phyloP scores from a whole-genome alignment of 1,284 basidiomycete species.

The Quambalaria eucalypti region DNA sequence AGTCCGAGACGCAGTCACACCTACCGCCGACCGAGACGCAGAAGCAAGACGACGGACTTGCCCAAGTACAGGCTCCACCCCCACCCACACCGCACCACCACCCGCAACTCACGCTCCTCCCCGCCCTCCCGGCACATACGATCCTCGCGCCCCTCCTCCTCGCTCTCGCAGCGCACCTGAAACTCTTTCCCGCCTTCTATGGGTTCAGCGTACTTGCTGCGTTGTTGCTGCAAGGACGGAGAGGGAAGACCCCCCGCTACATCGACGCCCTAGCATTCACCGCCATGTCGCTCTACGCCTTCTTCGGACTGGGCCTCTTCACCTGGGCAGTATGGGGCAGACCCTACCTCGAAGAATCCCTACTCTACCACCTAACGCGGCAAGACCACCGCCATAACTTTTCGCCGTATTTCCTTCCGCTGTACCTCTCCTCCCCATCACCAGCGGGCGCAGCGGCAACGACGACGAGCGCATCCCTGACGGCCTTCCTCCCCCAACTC shows the following conservation, averaged over 20 bases:
- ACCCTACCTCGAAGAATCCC: conserved; percentile 83
- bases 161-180: conserved; percentile 37
- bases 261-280: neutral
- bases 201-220: conserved; percentile 63
- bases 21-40: neutral
- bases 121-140: neutral
- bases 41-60: neutral
- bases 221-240: neutral
- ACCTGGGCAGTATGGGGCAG: conserved; percentile 61
- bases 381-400: conserved; percentile 97
- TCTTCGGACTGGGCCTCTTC: neutral
- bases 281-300: neutral
- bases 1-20: neutral
- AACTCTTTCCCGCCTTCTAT: conserved; percentile 76
- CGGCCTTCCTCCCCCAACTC: conserved; percentile 60
- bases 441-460: too few relatives aligned
- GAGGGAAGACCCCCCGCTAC: conserved; percentile 1
- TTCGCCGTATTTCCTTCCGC: conserved; percentile 89
- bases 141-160: conserved; percentile 25
- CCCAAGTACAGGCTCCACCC: neutral
- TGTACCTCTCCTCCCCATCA: conserved; percentile 57
- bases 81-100: too few relatives aligned
- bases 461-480: neutral
- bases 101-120: neutral
- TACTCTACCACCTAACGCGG: conserved; percentile 81